A percentile compares a stretch with the other conserved stretches of the same genome.
Evolutionary conservation across 2,329 filamentous ascomycete species (phyloP).

Genomic region (Microcyclosporella mali): DNA sequence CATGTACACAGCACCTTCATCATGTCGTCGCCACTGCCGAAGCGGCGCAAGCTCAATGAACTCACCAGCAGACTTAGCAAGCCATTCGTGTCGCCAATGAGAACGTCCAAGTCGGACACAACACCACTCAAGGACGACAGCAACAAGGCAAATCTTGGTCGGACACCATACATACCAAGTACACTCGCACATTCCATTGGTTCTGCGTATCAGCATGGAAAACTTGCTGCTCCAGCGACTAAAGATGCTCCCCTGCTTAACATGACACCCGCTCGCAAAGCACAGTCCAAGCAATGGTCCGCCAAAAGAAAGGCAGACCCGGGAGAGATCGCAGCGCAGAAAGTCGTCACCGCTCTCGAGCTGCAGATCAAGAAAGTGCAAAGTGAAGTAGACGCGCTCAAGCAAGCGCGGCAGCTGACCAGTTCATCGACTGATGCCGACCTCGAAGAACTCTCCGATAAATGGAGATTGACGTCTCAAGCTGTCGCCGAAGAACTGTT

Average conservation of each 20-base stretch:
- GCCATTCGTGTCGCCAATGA: slow-evolving; percentile 67
- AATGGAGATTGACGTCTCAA: slow-evolving; percentile 57
- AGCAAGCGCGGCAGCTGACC: slow-evolving; percentile 51
- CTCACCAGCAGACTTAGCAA: slow-evolving; percentile 56
- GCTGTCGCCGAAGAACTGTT: slow-evolving; percentile 64
- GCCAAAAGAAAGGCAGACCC: slow-evolving; percentile 19
- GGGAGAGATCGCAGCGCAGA: slow-evolving; percentile 22
- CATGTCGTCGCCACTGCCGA: slow-evolving; percentile 32
- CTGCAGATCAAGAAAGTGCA: slow-evolving; percentile 35
- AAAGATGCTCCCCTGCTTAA: not conserved
- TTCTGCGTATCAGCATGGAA: not conserved
- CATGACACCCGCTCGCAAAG: slow-evolving; percentile 30
- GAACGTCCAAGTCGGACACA: slow-evolving; percentile 35
- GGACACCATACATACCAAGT: slow-evolving; percentile 23
- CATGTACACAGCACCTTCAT: not conserved
- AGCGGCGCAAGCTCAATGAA: slow-evolving; percentile 58
- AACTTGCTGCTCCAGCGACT: not conserved
- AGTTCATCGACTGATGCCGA: slow-evolving; percentile 45
- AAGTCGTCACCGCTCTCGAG: slow-evolving; percentile 23
- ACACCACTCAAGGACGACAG: slow-evolving; percentile 14
- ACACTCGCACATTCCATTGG: slow-evolving; percentile 27
- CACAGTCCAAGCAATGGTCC: slow-evolving; percentile 25
- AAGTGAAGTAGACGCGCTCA: slow-evolving; percentile 46
- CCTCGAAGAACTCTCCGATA: slow-evolving; percentile 49
- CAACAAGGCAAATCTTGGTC: slow-evolving; percentile 10